Conservation (phyloP, 192 early-diverging fungal genomes). For the Backusella circina region DNA sequence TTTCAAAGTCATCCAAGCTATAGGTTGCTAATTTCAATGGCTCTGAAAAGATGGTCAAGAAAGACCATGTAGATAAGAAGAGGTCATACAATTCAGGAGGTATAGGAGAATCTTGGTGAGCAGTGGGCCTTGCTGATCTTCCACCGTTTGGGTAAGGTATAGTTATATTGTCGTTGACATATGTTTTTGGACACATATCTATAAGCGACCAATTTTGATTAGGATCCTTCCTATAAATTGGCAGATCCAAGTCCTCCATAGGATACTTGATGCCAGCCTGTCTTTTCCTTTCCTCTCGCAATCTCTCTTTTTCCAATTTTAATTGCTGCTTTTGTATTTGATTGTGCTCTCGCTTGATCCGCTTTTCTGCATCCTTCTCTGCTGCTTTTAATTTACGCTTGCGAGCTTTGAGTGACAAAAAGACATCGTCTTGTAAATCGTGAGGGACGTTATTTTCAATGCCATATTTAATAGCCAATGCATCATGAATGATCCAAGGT, state of each 20-base stretch:
- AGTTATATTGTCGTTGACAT: slow-evolving; percentile 16
- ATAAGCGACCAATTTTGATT: slow-evolving; percentile 25
- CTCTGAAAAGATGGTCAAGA: slow-evolving; percentile 58
- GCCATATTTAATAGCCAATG: not conserved
- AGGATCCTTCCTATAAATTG: slow-evolving; percentile 31
- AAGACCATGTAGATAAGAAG: slow-evolving; percentile 63
- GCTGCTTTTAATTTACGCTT: slow-evolving; percentile 4
- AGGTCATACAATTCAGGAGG: slow-evolving; percentile 40
- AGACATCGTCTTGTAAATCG: slow-evolving; percentile 32
- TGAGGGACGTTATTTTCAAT: slow-evolving; percentile 39
- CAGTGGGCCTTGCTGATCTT: slow-evolving; percentile 39
- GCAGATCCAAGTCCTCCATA: slow-evolving; percentile 79
- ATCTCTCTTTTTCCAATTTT: slow-evolving; percentile 28
- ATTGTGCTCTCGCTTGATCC: slow-evolving; percentile 33
- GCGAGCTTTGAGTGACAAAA: not conserved
- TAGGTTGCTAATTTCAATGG: slow-evolving; percentile 68
- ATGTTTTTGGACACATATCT: slow-evolving; percentile 28
- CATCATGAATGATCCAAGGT: slow-evolving; percentile 69
- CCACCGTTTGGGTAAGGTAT: slow-evolving; percentile 22
- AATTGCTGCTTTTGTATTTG: slow-evolving; percentile 27
- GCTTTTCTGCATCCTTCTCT: slow-evolving; percentile 22
- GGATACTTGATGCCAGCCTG: slow-evolving; percentile 65
- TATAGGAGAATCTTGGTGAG: slow-evolving; percentile 44
- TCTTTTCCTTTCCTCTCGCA: slow-evolving; percentile 25
- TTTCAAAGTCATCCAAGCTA: slow-evolving; percentile 75